These are phyloP conservation scores for Fusarium buharicum DNA, from an alignment of 2,329 filamentous ascomycete genomes.

Conservation along the genomic window DNA sequence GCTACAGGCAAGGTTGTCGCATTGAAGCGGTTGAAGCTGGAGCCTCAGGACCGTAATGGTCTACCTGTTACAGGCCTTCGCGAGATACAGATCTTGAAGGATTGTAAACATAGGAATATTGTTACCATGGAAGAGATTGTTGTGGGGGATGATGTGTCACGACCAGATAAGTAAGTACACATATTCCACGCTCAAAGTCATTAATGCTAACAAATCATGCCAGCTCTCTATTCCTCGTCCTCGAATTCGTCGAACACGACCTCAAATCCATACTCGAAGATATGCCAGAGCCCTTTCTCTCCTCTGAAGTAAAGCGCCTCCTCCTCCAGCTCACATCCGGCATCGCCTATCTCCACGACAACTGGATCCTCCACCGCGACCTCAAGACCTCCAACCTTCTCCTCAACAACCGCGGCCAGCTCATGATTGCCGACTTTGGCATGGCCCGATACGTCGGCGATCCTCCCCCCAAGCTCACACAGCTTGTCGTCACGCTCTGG, in stretches of 20 bases:
- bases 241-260: conserved; percentile 98
- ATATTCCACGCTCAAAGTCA: conserved; percentile 31
- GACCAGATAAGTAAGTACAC: conserved; percentile 62
- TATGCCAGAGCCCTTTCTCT: conserved; percentile 92
- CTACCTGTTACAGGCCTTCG: conserved; percentile 92
- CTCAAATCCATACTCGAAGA: conserved; percentile 92
- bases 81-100: conserved; percentile 91
- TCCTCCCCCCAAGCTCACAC: conserved; percentile 81
- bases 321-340: conserved; percentile 84
- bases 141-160: conserved; percentile 70
- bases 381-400: conserved; percentile 94
- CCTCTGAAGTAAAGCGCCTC: conserved; percentile 91
- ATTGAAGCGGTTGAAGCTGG: conserved; percentile 92
- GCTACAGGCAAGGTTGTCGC: conserved; percentile 84
- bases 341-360: conserved; percentile 83
- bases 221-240: conserved; percentile 86
- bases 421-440: conserved; percentile 97
- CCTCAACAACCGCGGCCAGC: conserved; percentile 91
- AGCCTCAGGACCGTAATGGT: conserved; percentile 75
- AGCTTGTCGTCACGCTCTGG: conserved; percentile 96
- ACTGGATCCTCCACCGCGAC: conserved; percentile 93
- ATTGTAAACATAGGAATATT: conserved; percentile 83
- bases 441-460: conserved; percentile 93
- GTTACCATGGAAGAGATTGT: conserved; percentile 87
- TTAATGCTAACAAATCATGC: conserved; percentile 26